phyloP scores from a whole-genome alignment of 441 rosid genomes.

The Macaranga tanarius region DNA sequence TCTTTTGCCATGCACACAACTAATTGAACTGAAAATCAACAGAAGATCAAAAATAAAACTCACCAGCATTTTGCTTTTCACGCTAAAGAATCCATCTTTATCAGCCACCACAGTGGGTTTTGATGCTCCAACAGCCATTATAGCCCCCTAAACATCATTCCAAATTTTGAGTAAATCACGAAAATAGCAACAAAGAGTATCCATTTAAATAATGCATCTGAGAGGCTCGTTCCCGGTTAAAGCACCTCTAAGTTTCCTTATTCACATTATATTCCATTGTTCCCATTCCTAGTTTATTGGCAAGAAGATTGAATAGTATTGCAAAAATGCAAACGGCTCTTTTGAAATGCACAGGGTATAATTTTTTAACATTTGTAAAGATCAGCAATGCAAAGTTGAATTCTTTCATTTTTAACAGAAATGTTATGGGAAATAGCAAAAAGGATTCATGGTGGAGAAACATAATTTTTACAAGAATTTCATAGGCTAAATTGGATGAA shows the following conservation, averaged over 20 bases:
- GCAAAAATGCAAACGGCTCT: background rate
- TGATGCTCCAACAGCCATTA: conserved; percentile 99
- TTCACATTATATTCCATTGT: background rate
- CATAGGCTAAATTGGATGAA: background rate
- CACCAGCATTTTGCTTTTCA: conserved; percentile 89
- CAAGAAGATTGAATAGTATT: conserved; percentile 1
- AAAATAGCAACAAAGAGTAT: background rate
- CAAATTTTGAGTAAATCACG: conserved; percentile 22
- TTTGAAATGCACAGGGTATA: background rate
- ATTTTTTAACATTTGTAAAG: background rate
- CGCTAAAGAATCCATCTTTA: conserved; percentile 81
- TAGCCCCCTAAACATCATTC: conserved; percentile 74
- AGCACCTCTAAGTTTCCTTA: background rate
- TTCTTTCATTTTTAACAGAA: background rate
- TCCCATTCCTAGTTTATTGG: background rate
- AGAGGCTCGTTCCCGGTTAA: background rate
- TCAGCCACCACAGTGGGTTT: conserved; percentile 89
- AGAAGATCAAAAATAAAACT: conserved; percentile 29
- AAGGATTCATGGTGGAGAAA: background rate
- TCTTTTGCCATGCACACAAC: background rate
- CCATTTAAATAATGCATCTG: background rate
- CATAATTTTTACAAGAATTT: background rate
- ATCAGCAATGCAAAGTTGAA: background rate
- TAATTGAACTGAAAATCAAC: background rate
- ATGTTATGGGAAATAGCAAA: background rate